Evolutionary conservation across 2,329 filamentous ascomycete species (phyloP).

Genomic region (Penicillium nordicum): DNA sequence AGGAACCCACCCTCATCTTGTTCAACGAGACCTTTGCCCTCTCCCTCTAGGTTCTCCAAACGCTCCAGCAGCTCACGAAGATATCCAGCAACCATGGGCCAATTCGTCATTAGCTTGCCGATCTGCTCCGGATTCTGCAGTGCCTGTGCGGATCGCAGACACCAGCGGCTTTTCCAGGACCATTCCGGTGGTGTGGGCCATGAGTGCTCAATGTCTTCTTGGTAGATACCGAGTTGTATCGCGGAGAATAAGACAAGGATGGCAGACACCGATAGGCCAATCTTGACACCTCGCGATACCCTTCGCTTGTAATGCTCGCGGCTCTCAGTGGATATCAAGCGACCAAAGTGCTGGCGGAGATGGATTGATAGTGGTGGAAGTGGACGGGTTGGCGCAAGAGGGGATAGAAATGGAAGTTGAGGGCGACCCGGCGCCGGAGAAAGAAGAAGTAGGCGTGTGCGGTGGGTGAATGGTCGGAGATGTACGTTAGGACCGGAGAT

Average conservation of each 20-base stretch:
- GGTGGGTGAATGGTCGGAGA: constrained; percentile 57
- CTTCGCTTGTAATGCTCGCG: constrained; percentile 47
- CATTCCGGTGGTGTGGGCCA: constrained; percentile 83
- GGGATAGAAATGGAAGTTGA: constrained; percentile 64
- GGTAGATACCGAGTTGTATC: constrained; percentile 63
- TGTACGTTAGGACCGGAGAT: constrained; percentile 16
- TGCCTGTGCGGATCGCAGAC: constrained; percentile 62
- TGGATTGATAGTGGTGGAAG: constrained; percentile 54
- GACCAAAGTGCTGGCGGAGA: constrained; percentile 54
- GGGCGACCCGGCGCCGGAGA: constrained; percentile 53
- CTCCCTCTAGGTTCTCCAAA: constrained; percentile 65
- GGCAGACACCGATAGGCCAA: constrained; percentile 69
- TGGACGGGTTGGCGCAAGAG: constrained; percentile 46
- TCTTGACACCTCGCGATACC: constrained; percentile 62
- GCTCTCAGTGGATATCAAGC: constrained; percentile 76
- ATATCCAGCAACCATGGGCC: constrained; percentile 63
- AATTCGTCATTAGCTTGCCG: constrained; percentile 58
- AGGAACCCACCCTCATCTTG: constrained; percentile 51
- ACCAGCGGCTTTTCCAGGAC: constrained; percentile 66
- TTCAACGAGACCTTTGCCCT: constrained; percentile 64
- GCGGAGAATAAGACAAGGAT: constrained; percentile 59
- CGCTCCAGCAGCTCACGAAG: constrained; percentile 60
- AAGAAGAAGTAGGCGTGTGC: constrained; percentile 52
- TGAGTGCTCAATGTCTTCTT: constrained; percentile 70
- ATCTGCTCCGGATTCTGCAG: constrained; percentile 57